phyloP scores from a whole-genome alignment of 2,329 filamentous ascomycete species.

The Phialemoniopsis sp. region DNA sequence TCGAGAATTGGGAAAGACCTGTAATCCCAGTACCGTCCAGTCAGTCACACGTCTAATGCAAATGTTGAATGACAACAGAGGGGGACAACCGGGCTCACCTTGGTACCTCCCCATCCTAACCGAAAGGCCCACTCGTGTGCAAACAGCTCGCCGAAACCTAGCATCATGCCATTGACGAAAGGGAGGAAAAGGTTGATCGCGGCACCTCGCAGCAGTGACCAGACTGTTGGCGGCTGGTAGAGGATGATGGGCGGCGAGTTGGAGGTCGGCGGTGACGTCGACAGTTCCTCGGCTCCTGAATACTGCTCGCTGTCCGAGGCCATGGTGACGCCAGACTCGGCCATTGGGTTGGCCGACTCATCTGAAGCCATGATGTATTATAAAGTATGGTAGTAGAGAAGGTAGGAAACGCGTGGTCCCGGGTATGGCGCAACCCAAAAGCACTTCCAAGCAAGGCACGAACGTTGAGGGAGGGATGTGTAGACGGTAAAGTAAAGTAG shows the following conservation, averaged over 20 bases:
- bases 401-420: too few species aligned
- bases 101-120: conserved; percentile 89
- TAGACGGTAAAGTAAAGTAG: too few species aligned
- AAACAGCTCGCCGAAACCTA: conserved; percentile 95
- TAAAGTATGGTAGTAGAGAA: not conserved
- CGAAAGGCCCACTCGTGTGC: conserved; percentile 93
- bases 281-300: conserved; percentile 59
- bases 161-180: conserved; percentile 97
- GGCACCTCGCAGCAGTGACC: conserved; percentile 79
- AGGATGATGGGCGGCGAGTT: conserved; percentile 68
- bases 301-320: conserved; percentile 83
- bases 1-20: conserved; percentile 57
- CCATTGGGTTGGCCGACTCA: conserved; percentile 48
- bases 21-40: conserved; percentile 3
- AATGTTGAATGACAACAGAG: not conserved
- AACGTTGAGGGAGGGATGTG: too few species aligned
- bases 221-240: conserved; percentile 84
- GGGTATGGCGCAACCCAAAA: too few species aligned
- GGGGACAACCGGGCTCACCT: conserved; percentile 53
- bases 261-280: conserved; percentile 46
- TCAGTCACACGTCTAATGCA: conserved; percentile 1
- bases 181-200: conserved; percentile 95
- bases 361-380: conserved; percentile 47
- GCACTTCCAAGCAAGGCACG: too few species aligned
- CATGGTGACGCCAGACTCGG: conserved; percentile 72